Percentiles rank a stretch among this genome's conserved stretches.
Evolutionary conservation across 1,284 basidiomycete genomes (phyloP).

Genomic region (Ustilago hordei): DNA sequence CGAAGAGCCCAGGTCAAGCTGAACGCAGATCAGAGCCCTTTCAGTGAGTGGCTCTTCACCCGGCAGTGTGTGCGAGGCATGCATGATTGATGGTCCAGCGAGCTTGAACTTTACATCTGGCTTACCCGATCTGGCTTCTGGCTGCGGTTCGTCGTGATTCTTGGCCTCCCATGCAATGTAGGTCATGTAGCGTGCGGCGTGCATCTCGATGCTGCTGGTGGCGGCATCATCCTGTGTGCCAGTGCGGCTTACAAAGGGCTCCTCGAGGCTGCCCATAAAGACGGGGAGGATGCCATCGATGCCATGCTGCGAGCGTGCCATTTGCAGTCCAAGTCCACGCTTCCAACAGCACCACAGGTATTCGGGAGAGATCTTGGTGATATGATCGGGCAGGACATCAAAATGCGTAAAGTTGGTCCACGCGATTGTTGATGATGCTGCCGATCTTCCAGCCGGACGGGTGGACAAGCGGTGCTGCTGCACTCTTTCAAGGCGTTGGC

Average conservation of each 20-base stretch:
- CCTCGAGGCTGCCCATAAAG: constrained; percentile 18
- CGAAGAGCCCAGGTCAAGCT: constrained; percentile 12
- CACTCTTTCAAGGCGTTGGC: background rate
- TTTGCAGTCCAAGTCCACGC: constrained; percentile 26
- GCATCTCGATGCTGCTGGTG: background rate
- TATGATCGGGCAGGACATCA: constrained; percentile 8
- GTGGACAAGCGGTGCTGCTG: background rate
- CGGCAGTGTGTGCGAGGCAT: background rate
- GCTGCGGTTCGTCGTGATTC: constrained; percentile 1
- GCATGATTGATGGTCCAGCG: constrained; percentile 1
- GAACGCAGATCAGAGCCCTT: constrained; percentile 12
- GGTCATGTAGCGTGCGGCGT: constrained; percentile 15
- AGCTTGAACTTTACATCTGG: background rate
- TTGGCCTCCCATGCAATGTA: constrained; percentile 29
- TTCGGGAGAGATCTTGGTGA: constrained; percentile 16
- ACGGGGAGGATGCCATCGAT: constrained; percentile 38
- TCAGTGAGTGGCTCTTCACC: constrained; percentile 6
- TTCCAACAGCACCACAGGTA: constrained; percentile 43
- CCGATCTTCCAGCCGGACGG: background rate
- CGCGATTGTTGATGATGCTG: background rate
- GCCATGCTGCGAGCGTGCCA: constrained; percentile 13
- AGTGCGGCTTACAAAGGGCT: background rate
- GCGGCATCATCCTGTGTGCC: background rate
- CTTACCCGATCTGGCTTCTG: background rate
- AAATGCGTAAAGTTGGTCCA: constrained; percentile 34